Base-by-base conservation (phyloP, 2,329 filamentous ascomycete genomes). In the Aspergillus unguis region DNA sequence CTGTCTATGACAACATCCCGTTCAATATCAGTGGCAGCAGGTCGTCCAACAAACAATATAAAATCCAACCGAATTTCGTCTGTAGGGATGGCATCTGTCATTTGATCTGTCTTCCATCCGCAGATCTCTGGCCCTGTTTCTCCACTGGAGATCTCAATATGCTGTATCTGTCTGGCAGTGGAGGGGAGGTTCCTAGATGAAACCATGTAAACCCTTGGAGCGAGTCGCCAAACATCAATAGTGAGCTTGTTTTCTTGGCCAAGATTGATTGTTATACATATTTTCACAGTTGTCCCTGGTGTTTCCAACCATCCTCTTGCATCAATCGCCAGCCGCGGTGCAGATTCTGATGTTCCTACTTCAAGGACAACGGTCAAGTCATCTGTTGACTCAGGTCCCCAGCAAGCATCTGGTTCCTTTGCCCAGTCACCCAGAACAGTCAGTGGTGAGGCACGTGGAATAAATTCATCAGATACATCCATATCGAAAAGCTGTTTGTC, bases 1-100 rank as follows among this genome's bases (percentile, higher is more conserved):
- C 36, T 35, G 31, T 51, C 37, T 29, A 51, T 45, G 29, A 48
- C n/a, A 38, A 44, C 43, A 23, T 51, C 48, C n/a, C 43, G 43
- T 17, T 54, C 52, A 23, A 33, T 25, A 47, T 48, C n/a, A 27
- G 36, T 44, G 32, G 31, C 10, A 47, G 44, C 38, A 17, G 43
- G 48, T 10, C 52, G 44, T 4, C 43, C 43, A 54, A 48, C 48
- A 48, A 53, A 48, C 17, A 41, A 44, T 33, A 37, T 26, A 37
- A 48, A 54, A 38, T 51, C 37, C 11, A 51, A 48, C 29, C 17
- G 44, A 31, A 51, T 54, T 42, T 51, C 33, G 29, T 48, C 38
- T 17, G 23, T 48, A 27, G 38, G 6, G 38, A 44, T 17, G 7
- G 27, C n/a, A 48, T 27, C 32, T 26, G 31, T 6, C 28, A 40